phyloP scores from a whole-genome alignment of 78 protist species.

The Protostelium mycophagum region DNA sequence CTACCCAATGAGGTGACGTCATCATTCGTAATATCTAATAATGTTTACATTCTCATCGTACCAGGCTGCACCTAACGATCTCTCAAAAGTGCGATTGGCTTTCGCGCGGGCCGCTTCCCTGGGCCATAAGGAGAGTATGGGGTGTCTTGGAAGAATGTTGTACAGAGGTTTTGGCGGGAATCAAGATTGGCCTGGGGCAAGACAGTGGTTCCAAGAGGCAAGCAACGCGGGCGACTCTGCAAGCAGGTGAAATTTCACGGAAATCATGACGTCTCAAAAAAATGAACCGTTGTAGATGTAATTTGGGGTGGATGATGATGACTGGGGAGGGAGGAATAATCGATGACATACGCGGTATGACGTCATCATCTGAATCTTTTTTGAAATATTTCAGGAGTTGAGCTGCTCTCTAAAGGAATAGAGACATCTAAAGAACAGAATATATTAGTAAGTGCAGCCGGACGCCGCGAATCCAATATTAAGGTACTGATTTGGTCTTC shows the following conservation, averaged over 20 bases:
- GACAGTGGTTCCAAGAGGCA: not conserved
- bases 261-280: not conserved
- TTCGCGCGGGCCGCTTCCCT: not conserved
- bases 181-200: not conserved
- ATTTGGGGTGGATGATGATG: not conserved
- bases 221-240: not conserved
- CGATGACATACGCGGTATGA: too few relatives aligned
- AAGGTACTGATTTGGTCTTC: too few relatives aligned
- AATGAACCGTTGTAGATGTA: not conserved
- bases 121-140: not conserved
- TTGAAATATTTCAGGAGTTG: not conserved
- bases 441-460: not conserved
- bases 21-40: not conserved
- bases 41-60: too few relatives aligned
- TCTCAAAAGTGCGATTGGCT: not conserved
- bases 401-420: not conserved
- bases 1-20: not conserved
- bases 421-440: not conserved
- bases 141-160: not conserved
- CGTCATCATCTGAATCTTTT: too few relatives aligned
- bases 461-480: not conserved
- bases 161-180: not conserved
- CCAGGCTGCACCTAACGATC: too few relatives aligned
- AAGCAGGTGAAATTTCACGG: not conserved
- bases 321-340: not conserved